Percentiles rank a stretch among this genome's conserved stretches.
These are phyloP conservation scores for Hypomontagnella submonticulosa DNA, from an alignment of 495 filamentous ascomycete species.

Conservation along the genomic window DNA sequence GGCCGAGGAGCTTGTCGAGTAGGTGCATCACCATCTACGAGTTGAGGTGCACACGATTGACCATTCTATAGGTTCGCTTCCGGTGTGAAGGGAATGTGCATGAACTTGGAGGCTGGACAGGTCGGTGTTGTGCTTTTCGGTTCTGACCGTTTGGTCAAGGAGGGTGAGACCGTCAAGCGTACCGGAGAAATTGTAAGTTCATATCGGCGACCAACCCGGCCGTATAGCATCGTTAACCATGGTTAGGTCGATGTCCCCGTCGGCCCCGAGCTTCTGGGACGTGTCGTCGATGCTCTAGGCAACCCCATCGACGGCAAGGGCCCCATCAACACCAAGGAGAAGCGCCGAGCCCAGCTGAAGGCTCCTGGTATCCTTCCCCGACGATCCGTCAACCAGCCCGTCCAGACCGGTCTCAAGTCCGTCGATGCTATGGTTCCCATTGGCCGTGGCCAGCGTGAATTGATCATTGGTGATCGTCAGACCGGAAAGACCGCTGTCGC, in stretches of 20 bases:
- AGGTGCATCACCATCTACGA: slow-evolving; percentile 60
- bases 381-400: slow-evolving; percentile 95
- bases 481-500: slow-evolving; percentile 99
- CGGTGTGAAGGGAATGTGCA: slow-evolving; percentile 99
- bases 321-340: slow-evolving; percentile 89
- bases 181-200: slow-evolving; percentile 95
- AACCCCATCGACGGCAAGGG: slow-evolving; percentile 99
- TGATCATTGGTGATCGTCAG: slow-evolving; percentile 99
- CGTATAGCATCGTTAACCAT: slow-evolving; percentile 14
- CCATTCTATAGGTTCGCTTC: slow-evolving; percentile 84
- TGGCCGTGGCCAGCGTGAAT: slow-evolving; percentile 99
- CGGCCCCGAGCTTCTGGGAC: slow-evolving; percentile 90
- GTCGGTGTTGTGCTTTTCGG: slow-evolving; percentile 99
- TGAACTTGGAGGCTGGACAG: slow-evolving; percentile 99
- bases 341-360: slow-evolving; percentile 97
- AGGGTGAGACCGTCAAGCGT: slow-evolving; percentile 99
- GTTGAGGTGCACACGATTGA: slow-evolving; percentile 45
- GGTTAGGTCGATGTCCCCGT: slow-evolving; percentile 94
- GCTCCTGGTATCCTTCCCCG: slow-evolving; percentile 98
- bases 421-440: slow-evolving; percentile 99
- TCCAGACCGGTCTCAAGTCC: slow-evolving; percentile 99
- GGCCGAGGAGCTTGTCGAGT: slow-evolving; percentile 99
- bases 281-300: slow-evolving; percentile 97
- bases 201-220: background rate
- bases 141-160: slow-evolving; percentile 99